These are phyloP conservation scores for Taphrina pruni DNA, from an alignment of 1,139 yeast genomes.

Conservation along the genomic window DNA sequence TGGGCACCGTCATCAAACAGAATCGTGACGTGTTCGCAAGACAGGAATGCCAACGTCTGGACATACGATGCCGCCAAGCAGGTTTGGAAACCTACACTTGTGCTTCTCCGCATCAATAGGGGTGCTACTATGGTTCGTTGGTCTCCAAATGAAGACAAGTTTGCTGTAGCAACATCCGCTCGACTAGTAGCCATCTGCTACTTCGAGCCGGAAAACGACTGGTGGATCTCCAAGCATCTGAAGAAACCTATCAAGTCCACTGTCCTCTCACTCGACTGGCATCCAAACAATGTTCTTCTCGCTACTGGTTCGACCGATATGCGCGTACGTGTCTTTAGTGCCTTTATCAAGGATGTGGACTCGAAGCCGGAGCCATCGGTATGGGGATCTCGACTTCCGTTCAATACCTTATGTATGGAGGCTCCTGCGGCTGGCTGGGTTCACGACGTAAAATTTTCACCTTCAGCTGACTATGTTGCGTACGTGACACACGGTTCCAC, in stretches of 20 bases:
- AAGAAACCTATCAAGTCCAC: constrained; percentile 92
- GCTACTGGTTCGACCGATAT: constrained; percentile 96
- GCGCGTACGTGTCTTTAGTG: constrained; percentile 91
- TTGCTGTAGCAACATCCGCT: constrained; percentile 97
- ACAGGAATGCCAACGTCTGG: constrained; percentile 97
- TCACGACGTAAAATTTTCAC: constrained; percentile 87
- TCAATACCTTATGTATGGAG: constrained; percentile 83
- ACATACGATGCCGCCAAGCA: constrained; percentile 66
- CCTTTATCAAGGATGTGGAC: constrained; percentile 88
- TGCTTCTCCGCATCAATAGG: constrained; percentile 84
- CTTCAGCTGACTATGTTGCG: constrained; percentile 76
- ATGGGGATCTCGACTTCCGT: constrained; percentile 96
- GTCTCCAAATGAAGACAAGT: constrained; percentile 91
- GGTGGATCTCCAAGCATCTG: constrained; percentile 99
- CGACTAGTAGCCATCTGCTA: constrained; percentile 93
- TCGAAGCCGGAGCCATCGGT: constrained; percentile 76
- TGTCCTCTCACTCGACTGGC: constrained; percentile 87
- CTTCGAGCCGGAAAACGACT: constrained; percentile 92
- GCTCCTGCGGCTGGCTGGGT: constrained; percentile 86
- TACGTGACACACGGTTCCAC: constrained; percentile 60
- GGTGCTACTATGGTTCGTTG: constrained; percentile 94
- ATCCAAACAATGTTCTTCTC: constrained; percentile 85
- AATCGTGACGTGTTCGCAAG: constrained; percentile 96
- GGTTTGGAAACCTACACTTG: constrained; percentile 83
- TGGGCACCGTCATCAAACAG: constrained; percentile 79